Evolutionary conservation across 1,284 basidiomycete genomes (phyloP).

Genomic region (Ceratobasidium theobromae): DNA sequence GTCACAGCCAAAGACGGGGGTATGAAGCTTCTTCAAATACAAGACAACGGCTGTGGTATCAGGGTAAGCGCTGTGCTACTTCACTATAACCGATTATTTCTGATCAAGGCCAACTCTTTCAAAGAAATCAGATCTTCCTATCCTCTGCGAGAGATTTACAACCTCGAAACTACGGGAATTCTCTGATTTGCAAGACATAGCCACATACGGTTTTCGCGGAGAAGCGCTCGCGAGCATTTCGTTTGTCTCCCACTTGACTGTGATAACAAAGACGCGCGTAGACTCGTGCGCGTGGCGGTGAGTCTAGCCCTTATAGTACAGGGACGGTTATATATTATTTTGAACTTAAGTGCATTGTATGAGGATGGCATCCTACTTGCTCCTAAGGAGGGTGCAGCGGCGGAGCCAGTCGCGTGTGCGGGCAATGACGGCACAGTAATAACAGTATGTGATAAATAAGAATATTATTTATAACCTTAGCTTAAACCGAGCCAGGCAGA

Average conservation of each 20-base stretch:
- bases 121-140: constrained; percentile 73
- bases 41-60: constrained; percentile 96
- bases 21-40: constrained; percentile 91
- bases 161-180: constrained; percentile 91
- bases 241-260: constrained; percentile 86
- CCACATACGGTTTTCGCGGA: constrained; percentile 96
- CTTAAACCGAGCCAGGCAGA: constrained; percentile 66
- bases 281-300: constrained; percentile 76
- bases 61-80: constrained; percentile 53
- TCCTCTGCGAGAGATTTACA: constrained; percentile 93
- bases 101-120: constrained; percentile 35
- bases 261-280: constrained; percentile 83
- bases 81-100: not conserved
- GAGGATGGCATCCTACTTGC: constrained; percentile 71
- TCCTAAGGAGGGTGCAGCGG: constrained; percentile 63
- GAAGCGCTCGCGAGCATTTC: constrained; percentile 97
- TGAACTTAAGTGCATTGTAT: constrained; percentile 67
- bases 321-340: not conserved
- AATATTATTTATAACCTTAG: not conserved
- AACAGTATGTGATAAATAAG: constrained; percentile 53
- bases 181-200: constrained; percentile 81
- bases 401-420: constrained; percentile 85
- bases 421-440: constrained; percentile 95
- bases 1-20: constrained; percentile 95
- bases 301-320: constrained; percentile 9